Evolutionary conservation across 495 filamentous ascomycete genomes (phyloP).

Genomic region (Cercophora scortea): DNA sequence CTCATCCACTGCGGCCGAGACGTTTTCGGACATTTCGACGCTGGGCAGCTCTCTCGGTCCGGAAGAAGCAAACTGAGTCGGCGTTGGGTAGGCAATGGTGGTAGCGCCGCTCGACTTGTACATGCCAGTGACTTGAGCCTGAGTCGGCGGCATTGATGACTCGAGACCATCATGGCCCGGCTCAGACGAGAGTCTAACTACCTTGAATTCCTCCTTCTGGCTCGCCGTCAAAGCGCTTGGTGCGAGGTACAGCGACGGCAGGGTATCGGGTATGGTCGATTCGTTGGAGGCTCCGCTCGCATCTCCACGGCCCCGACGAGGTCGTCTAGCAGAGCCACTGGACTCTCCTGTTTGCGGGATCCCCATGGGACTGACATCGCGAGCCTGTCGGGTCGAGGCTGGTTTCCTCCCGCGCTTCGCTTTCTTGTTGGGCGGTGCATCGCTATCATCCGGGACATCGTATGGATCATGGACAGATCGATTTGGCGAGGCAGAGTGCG

Average conservation of each 20-base stretch:
- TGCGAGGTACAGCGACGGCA: conserved; percentile 11
- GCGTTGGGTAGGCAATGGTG: conserved; percentile 19
- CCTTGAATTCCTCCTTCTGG: conserved; percentile 18
- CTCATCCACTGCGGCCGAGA: too few relatives aligned
- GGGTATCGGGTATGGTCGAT: conserved; percentile 11
- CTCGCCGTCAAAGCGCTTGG: conserved; percentile 21
- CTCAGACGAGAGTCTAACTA: conserved; percentile 13
- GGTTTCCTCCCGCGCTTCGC: neutral
- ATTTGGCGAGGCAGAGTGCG: neutral
- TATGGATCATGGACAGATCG: neutral
- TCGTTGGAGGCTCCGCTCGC: neutral
- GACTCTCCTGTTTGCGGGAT: too few relatives aligned
- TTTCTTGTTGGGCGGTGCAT: conserved; percentile 3
- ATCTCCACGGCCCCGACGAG: neutral
- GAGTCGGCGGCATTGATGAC: neutral
- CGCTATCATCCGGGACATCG: conserved; percentile 4
- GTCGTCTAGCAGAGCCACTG: neutral
- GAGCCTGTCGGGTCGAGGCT: neutral
- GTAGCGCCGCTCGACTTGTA: conserved; percentile 19
- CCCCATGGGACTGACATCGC: too few relatives aligned
- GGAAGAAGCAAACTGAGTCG: conserved; percentile 11
- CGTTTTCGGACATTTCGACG: too few relatives aligned
- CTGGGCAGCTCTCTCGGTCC: neutral
- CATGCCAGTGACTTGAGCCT: neutral
- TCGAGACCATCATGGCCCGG: conserved; percentile 1